Evolutionary conservation across 768 basidiomycete species (phyloP), one percentile per base, ranked within the genome.

Genomic region (Suillus bovinus): DNA sequence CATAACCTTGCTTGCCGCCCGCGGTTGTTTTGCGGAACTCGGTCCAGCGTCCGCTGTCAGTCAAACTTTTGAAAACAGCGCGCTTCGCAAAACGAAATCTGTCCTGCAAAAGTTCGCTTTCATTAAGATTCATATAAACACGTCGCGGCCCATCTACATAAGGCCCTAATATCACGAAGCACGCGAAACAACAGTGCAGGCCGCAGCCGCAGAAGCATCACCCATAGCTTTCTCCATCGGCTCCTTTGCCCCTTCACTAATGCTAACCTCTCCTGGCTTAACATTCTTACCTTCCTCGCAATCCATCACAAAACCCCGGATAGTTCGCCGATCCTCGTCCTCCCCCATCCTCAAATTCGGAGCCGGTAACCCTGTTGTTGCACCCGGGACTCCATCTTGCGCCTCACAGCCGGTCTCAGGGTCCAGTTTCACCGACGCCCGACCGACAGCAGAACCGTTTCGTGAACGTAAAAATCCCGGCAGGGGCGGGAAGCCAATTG

Each of bases 381-480:
- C 55, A 29, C 50, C 31, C 50, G n/a, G 31, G 6, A 44, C 54
- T 24, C 66, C 66, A 55, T 69, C 74, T 24, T 63, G 67, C 11
- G 38, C 38, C 50, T 64, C 68, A 56, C 65, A 72, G 16, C 61
- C 64, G 34, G 61, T 56, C 47, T 73, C 72, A 60, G 65, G 67
- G 31, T 55, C 58, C 36, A 39, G 41, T 66, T 69, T 75, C 41
- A 63, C 65, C 42, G 70, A 68, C 33, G 70, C 58, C 24, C 66
- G 71, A 24, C 70, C 69, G 58, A 67, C 61, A 56, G 70, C 78
- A 22, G 86, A 83, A 34, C 86, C 82, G 70, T 89, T 82, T 55
- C 88, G 84, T 24, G 81, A 78, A 41, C 88, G 84, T 59, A 87
- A 77, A 71, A 90, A 85, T 33, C 83, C 86, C 50, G 88, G 79